These are phyloP conservation scores for Gyromitra esculenta DNA, from an alignment of 2,329 filamentous ascomycete species.

Conservation along the genomic window DNA sequence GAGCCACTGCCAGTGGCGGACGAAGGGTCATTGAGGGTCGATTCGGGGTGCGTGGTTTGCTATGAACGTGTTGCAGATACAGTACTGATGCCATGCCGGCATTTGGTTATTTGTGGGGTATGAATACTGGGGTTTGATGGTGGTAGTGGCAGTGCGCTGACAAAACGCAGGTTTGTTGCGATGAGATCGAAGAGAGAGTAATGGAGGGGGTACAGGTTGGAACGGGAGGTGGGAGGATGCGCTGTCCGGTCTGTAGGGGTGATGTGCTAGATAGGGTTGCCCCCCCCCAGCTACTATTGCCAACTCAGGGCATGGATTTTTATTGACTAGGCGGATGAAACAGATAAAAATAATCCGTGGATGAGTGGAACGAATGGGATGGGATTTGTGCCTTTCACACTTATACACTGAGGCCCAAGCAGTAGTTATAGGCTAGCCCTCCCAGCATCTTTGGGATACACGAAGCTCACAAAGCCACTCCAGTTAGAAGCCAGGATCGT, in stretches of 20 bases:
- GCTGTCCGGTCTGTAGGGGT: not conserved
- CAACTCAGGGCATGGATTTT: not conserved
- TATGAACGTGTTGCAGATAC: conserved; percentile 15
- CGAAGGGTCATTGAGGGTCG: not conserved
- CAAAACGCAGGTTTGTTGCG: not conserved
- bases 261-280: not conserved
- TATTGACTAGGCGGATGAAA: not conserved
- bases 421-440: not conserved
- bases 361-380: not conserved
- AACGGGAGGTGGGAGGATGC: not conserved
- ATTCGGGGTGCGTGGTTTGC: not conserved
- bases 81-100: conserved; percentile 18
- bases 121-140: not conserved
- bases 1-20: not conserved
- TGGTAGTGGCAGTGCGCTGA: not conserved
- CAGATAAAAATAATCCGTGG: conserved; percentile 9
- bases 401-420: not conserved
- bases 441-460: not conserved
- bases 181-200: not conserved
- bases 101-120: conserved; percentile 14
- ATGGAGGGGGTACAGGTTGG: too few species aligned
- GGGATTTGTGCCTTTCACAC: too few species aligned
- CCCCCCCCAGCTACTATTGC: not conserved
- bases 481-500: not conserved
- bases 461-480: not conserved